Evolutionary conservation across 805 yeast genomes (phyloP).

Genomic region (Ogataea methanolica): DNA sequence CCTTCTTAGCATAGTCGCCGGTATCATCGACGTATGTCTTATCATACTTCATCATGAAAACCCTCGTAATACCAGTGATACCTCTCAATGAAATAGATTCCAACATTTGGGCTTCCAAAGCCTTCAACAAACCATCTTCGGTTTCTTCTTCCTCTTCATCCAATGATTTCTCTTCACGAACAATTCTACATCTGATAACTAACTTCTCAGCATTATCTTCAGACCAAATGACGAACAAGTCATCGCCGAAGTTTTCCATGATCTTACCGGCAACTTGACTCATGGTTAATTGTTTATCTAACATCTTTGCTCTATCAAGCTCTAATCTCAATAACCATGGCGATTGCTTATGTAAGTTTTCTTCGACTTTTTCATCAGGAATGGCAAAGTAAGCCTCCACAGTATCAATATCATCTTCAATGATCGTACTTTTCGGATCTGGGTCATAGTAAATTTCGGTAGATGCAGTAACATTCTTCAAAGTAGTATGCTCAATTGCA

Average conservation of each 20-base stretch:
- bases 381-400: slow-evolving; percentile 96
- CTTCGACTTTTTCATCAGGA: slow-evolving; percentile 97
- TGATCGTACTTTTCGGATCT: slow-evolving; percentile 95
- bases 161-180: slow-evolving; percentile 88
- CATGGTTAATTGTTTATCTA: slow-evolving; percentile 96
- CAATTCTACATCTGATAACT: slow-evolving; percentile 96
- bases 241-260: slow-evolving; percentile 88
- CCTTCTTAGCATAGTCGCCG: slow-evolving; percentile 85
- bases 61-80: slow-evolving; percentile 88
- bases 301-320: slow-evolving; percentile 97
- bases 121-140: slow-evolving; percentile 93
- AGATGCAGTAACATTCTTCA: slow-evolving; percentile 93
- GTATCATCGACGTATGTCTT: slow-evolving; percentile 65
- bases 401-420: slow-evolving; percentile 94
- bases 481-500: slow-evolving; percentile 93
- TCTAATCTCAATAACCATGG: slow-evolving; percentile 98
- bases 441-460: slow-evolving; percentile 98
- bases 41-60: slow-evolving; percentile 84
- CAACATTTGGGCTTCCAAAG: slow-evolving; percentile 93
- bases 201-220: slow-evolving; percentile 98
- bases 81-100: slow-evolving; percentile 95
- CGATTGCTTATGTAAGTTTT: slow-evolving; percentile 87
- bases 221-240: slow-evolving; percentile 96
- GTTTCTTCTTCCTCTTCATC: slow-evolving; percentile 95
- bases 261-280: slow-evolving; percentile 97